Evolutionary conservation across 768 basidiomycete genomes (phyloP).

Genomic region (Termitomyces sp.): DNA sequence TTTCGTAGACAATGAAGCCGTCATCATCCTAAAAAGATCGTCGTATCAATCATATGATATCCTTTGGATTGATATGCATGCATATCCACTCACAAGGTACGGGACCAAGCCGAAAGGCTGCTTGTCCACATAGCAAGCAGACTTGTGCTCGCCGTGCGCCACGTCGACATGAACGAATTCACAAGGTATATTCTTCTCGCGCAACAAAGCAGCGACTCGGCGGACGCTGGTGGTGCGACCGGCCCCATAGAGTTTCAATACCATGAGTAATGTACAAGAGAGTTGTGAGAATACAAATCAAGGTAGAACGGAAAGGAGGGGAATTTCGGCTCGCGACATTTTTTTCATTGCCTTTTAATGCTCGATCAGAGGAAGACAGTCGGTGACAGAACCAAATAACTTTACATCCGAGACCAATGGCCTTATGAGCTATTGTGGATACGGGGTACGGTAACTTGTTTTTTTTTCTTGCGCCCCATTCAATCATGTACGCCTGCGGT

Average conservation of each 20-base stretch:
- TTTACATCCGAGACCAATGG: neutral
- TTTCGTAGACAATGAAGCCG: slow-evolving; percentile 57
- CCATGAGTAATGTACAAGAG: slow-evolving; percentile 21
- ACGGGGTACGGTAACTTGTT: no score
- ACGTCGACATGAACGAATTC: slow-evolving; percentile 41
- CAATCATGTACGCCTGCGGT: no score
- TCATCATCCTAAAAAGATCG: slow-evolving; percentile 33
- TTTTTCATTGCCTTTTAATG: neutral
- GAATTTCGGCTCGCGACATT: neutral
- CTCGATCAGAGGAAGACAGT: neutral
- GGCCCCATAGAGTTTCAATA: slow-evolving; percentile 37
- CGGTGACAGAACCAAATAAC: neutral
- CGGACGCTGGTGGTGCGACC: slow-evolving; percentile 40
- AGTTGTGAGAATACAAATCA: neutral
- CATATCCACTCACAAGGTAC: slow-evolving; percentile 34
- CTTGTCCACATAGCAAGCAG: slow-evolving; percentile 30
- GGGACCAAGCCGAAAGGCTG: slow-evolving; percentile 68
- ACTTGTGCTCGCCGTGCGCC: slow-evolving; percentile 39
- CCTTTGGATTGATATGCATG: neutral
- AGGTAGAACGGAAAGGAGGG: neutral
- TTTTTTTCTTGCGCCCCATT: no score
- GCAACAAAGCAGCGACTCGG: slow-evolving; percentile 43
- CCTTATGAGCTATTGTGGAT: neutral
- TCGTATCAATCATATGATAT: neutral
- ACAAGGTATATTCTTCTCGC: slow-evolving; percentile 55